phyloP scores from a whole-genome alignment of 192 early-diverging fungal species.

The Radiomyces spectabilis region DNA sequence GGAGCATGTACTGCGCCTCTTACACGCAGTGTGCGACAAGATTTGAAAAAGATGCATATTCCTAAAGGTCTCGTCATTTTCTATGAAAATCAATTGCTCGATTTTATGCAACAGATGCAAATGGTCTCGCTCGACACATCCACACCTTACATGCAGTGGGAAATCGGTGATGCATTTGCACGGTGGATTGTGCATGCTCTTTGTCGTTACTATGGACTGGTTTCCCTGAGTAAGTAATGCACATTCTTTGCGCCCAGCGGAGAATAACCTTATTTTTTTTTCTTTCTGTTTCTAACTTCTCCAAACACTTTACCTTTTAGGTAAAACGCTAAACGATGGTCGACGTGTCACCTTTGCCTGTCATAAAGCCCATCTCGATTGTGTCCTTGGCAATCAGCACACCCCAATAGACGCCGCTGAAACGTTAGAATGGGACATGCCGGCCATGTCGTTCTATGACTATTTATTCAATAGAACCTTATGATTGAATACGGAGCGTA shows the following conservation, averaged over 20 bases:
- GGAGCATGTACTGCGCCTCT: no score
- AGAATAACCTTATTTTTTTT: neutral
- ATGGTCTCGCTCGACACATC: no score
- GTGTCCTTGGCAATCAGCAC: no score
- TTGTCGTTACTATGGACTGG: constrained; percentile 31
- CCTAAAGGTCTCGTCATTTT: constrained; percentile 33
- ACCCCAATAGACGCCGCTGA: no score
- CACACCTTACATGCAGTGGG: no score
- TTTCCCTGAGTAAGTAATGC: constrained; percentile 45
- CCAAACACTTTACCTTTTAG: neutral
- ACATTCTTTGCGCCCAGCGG: no score
- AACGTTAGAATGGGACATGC: neutral
- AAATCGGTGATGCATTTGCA: constrained; percentile 36
- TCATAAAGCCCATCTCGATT: no score
- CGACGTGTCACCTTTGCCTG: neutral
- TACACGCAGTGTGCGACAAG: constrained; percentile 29
- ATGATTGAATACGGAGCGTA: no score
- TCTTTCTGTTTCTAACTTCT: neutral
- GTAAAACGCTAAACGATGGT: neutral
- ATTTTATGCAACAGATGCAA: neutral
- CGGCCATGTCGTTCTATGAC: neutral
- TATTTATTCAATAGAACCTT: neutral
- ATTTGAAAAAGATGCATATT: constrained; percentile 39
- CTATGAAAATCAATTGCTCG: constrained; percentile 28
- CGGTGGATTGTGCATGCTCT: constrained; percentile 39